Evolutionary conservation across 495 filamentous ascomycete genomes (phyloP), one percentile per base, ranked within the genome.

Genomic region (Talaromyces wortmannii): DNA sequence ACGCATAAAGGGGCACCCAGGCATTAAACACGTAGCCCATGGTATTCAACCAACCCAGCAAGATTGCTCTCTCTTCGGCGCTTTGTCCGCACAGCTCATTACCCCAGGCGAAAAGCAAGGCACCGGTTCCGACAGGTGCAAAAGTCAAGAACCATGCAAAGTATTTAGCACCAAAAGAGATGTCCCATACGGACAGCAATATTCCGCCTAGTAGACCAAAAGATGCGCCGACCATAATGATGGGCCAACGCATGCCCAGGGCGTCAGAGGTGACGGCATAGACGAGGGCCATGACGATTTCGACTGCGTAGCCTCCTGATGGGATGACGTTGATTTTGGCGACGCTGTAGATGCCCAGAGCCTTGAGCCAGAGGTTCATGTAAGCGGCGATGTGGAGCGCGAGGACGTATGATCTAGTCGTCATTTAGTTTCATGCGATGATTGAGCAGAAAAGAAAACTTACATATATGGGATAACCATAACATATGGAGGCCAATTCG

Each of bases 311-410:
- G 10, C 71, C 63, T 16, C 73, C 72, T 2, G 73, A 72, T 3
- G 78, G 76, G 42, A 74, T 75, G 2, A 70, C 60, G 60, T 80
- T 80, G 50, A 65, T 45, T 31, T 53, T 45, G 15, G 36, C 33
- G 4, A 53, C 51, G 4, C 16, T 30, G 23, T 53, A 53, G 8
- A 45, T 31, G 8, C 31, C 17, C 5, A 45, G 36, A 15, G 55
- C 17, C 54, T 72, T 71, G 60, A 78, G 65, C 42, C 65, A 78
- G 5, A 78, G 59, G 5, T 53, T 53, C 40, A 53, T 45, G n/a
- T 53, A 53, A 4, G 51, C 31, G 4, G 36, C 36, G 32, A 50
- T 49, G 16, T 52, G 47, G 8, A 50, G 33, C 18, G 47, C 45
- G 40, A 51, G 31, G 23, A 56, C 47, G n/a, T 42, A 43, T 48